Base-by-base conservation (phyloP, 495 filamentous ascomycete genomes). In the Annulohypoxylon bovei region DNA sequence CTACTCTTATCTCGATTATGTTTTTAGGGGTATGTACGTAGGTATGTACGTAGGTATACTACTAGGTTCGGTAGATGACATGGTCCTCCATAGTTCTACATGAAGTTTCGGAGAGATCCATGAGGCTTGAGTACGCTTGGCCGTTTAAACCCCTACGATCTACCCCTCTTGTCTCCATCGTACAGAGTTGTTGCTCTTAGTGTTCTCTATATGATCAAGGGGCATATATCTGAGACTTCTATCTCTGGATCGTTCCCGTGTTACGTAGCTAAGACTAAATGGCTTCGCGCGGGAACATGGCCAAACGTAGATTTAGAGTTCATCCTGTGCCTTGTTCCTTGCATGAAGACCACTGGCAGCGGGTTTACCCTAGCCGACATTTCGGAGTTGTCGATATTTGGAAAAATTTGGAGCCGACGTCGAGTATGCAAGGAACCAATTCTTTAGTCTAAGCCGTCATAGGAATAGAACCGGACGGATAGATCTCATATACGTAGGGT, bases 401-500 rank as follows among this genome's bases (percentile, higher is more conserved):
- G 27, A 14, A 66, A 62, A 32, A 20, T 33, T 55, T 64, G 54
- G 55, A 39, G 39, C 32, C 44, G 44, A 59, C 46, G 53, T 47
- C 22, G 44, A 47, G 11, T 63, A 46, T 52, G 30, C 14, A 54
- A 35, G 53, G 32, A 50, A 58, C 59, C 42, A 69, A 47, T 28
- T 16, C 30, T 53, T 35, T 50, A 54, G 47, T 46, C 60, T 49
- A 59, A 57, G 44, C 47, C 42, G 6, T 65, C 67, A 46, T 61
- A n/a, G 40, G 32, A 37, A 59, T 30, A 62, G 37, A 65, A 59
- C 67, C 62, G 62, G 28, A 39, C 49, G 28, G 55, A 47, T 54
- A 56, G 67, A 58, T 59, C 60, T 55, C 18, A 46, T 42, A 14
- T 40, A 53, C n/a, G 35, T 64, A 57, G 54, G 59, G 44, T 53